These are phyloP conservation scores for Volvariella volvacea DNA, from an alignment of 1,284 basidiomycete species.

Conservation along the genomic window DNA sequence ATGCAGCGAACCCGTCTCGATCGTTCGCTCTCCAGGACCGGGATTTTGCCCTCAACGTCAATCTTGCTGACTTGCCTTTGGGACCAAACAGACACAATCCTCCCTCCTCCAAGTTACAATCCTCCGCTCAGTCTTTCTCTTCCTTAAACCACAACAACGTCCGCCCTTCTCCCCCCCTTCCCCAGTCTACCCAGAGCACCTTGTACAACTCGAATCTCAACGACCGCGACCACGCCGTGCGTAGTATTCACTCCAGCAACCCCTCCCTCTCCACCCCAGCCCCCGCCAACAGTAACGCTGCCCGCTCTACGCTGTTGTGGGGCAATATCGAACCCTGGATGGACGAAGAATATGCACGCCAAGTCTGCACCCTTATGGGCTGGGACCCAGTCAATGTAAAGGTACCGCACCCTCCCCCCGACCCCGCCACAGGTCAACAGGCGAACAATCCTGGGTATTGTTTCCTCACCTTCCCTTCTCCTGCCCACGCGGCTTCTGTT, in stretches of 20 bases:
- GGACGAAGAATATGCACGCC: conserved; percentile 85
- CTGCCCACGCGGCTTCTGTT: conserved; percentile 63
- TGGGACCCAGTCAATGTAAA: conserved; percentile 71
- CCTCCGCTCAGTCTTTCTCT: conserved; percentile 21
- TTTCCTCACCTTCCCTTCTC: conserved; percentile 77
- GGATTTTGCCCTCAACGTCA: conserved; percentile 18
- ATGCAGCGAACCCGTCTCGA: conserved; percentile 16
- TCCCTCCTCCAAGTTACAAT: conserved; percentile 19
- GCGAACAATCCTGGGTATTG: conserved; percentile 80
- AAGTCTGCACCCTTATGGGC: conserved; percentile 72
- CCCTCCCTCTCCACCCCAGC: conserved; percentile 14
- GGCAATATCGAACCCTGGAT: conserved; percentile 85
- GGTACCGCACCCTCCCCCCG: conserved; percentile 58
- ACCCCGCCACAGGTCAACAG: conserved; percentile 53
- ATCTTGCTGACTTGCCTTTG: conserved; percentile 14
- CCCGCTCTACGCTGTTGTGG: conserved; percentile 68
- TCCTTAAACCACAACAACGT: conserved; percentile 27
- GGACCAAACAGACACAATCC: conserved; percentile 45
- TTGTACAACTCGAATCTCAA: conserved; percentile 22
- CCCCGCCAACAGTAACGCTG: conserved; percentile 20
- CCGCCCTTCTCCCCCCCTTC: conserved; percentile 16
- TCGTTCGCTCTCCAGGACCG: conserved; percentile 17
- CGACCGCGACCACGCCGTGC: conserved; percentile 32
- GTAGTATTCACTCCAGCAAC: conserved; percentile 18
- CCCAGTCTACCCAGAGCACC: conserved; percentile 13